These are phyloP conservation scores for Clavispora carvajalis DNA, from an alignment of 805 yeast species.

Conservation along the genomic window DNA sequence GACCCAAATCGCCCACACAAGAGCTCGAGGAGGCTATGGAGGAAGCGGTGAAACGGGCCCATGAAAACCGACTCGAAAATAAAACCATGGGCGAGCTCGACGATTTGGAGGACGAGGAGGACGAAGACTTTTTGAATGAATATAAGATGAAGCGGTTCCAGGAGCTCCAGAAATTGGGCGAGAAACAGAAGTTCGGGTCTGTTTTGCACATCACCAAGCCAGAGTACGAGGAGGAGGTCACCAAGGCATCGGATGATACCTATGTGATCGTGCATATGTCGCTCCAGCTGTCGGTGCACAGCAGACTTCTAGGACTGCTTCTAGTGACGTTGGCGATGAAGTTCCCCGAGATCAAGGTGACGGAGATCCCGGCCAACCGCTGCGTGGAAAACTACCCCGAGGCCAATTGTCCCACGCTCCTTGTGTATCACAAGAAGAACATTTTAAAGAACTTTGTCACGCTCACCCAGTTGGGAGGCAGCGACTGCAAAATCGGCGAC, in stretches of 20 bases:
- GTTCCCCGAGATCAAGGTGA: conserved; percentile 80
- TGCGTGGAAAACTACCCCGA: conserved; percentile 94
- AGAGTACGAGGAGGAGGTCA: conserved; percentile 81
- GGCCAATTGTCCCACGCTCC: conserved; percentile 81
- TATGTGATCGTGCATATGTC: conserved; percentile 79
- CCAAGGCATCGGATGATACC: conserved; percentile 62
- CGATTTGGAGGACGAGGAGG: conserved; percentile 87
- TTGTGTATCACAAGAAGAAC: conserved; percentile 73
- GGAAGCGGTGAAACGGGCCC: conserved; percentile 73
- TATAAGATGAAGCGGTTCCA: conserved; percentile 74
- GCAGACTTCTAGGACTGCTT: conserved; percentile 62
- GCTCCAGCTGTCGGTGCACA: conserved; percentile 61
- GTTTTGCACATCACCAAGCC: conserved; percentile 79
- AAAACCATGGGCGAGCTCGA: conserved; percentile 78
- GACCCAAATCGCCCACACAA: conserved; percentile 82
- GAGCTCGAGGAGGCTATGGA: conserved; percentile 84
- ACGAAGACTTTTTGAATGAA: conserved; percentile 77
- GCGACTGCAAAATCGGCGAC: conserved; percentile 62
- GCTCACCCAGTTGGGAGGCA: conserved; percentile 78
- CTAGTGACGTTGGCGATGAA: conserved; percentile 54
- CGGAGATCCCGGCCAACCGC: conserved; percentile 84
- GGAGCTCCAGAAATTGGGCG: conserved; percentile 61
- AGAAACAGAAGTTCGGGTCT: conserved; percentile 61
- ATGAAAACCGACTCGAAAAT: conserved; percentile 75
- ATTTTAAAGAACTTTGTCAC: conserved; percentile 81